phyloP scores from a whole-genome alignment of 768 basidiomycete genomes.

The Mycena vitilis region DNA sequence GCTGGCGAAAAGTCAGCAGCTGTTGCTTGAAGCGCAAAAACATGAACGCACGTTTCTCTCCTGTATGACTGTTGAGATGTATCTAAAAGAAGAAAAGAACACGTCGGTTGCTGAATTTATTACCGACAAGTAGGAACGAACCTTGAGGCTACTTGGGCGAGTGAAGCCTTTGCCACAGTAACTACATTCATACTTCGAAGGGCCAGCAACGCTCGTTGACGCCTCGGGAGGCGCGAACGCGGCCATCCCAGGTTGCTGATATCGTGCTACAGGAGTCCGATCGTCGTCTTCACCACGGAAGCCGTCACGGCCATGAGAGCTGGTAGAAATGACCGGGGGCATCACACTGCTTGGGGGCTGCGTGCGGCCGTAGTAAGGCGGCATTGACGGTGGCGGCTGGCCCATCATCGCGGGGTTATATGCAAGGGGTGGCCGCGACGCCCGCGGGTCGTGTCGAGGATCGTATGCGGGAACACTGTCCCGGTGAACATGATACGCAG shows the following conservation, averaged over 20 bases:
- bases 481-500: constrained; percentile 15
- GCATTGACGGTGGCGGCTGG: constrained; percentile 13
- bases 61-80: constrained; percentile 87
- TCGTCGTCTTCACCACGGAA: constrained; percentile 49
- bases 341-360: constrained; percentile 21
- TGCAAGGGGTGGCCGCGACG: constrained; percentile 11
- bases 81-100: constrained; percentile 58
- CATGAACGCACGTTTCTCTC: constrained; percentile 78
- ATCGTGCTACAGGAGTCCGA: constrained; percentile 48
- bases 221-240: constrained; percentile 32
- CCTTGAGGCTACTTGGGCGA: constrained; percentile 86
- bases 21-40: constrained; percentile 11
- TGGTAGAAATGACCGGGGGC: constrained; percentile 30
- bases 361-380: constrained; percentile 23
- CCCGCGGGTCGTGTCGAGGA: constrained; percentile 25
- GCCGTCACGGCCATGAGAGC: neutral
- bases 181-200: constrained; percentile 76
- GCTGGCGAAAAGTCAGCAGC: constrained; percentile 54
- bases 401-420: constrained; percentile 21
- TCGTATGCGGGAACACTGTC: constrained; percentile 18
- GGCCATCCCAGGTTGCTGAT: constrained; percentile 30
- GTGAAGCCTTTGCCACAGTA: constrained; percentile 88
- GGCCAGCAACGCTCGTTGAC: constrained; percentile 29
- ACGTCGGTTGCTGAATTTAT: constrained; percentile 25
- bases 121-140: constrained; percentile 41